These are phyloP conservation scores for Daldinia vernicosa DNA, from an alignment of 495 filamentous ascomycete species.

Conservation along the genomic window DNA sequence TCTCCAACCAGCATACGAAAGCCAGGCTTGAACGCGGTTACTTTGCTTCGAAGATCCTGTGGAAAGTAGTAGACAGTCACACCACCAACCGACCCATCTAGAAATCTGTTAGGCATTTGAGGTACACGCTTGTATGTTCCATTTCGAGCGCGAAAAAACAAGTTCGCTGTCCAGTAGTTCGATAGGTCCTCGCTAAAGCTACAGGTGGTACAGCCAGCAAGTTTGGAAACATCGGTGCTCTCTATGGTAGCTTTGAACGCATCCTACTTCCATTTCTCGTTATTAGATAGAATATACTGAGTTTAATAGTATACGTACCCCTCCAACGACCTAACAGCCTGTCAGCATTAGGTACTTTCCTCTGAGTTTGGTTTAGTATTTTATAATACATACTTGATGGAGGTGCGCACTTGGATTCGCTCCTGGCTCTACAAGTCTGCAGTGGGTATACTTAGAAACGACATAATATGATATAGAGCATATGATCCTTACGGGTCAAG, in stretches of 20 bases:
- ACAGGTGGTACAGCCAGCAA: slow-evolving; percentile 47
- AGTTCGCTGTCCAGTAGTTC: slow-evolving; percentile 56
- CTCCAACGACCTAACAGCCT: neutral
- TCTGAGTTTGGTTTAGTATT: neutral
- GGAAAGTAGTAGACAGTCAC: slow-evolving; percentile 58
- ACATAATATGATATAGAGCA: neutral
- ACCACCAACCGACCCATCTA: slow-evolving; percentile 46
- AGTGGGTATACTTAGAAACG: neutral
- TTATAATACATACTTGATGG: neutral
- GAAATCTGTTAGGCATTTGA: slow-evolving; percentile 49
- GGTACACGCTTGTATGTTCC: slow-evolving; percentile 51
- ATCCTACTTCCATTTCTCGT: slow-evolving; percentile 23
- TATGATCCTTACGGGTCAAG: slow-evolving; percentile 36
- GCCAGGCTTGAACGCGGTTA: slow-evolving; percentile 46
- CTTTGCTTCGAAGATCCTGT: slow-evolving; percentile 43
- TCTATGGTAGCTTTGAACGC: slow-evolving; percentile 47
- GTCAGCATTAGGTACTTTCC: neutral
- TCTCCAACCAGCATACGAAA: slow-evolving; percentile 38
- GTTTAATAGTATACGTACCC: neutral
- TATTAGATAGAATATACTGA: neutral
- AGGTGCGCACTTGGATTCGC: neutral
- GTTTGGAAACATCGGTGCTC: slow-evolving; percentile 29
- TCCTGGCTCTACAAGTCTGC: slow-evolving; percentile 11
- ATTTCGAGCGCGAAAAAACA: slow-evolving; percentile 53
- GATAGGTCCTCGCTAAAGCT: slow-evolving; percentile 46